Evolutionary conservation across 2,329 filamentous ascomycete genomes (phyloP).

Genomic region (Trichoderma aggressivum): DNA sequence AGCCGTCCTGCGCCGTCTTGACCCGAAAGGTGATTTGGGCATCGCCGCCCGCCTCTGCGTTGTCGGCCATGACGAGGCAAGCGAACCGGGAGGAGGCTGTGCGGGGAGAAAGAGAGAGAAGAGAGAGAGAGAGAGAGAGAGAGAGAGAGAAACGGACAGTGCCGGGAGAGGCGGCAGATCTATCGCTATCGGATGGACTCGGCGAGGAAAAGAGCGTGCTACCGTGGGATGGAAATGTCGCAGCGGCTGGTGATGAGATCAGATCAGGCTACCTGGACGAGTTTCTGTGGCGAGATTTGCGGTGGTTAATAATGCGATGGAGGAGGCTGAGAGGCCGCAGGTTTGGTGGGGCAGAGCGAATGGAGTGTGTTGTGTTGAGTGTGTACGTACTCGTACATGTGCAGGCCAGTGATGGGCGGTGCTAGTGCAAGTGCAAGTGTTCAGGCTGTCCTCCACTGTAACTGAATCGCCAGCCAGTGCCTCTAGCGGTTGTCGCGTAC

Average conservation of each 20-base stretch:
- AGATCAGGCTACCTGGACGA: background rate
- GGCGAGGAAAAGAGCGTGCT: background rate
- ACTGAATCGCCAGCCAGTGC: background rate
- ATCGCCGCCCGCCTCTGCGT: slow-evolving; percentile 58
- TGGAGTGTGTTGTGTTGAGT: background rate
- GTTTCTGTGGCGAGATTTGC: slow-evolving; percentile 7
- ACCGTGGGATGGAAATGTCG: background rate
- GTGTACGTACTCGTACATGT: background rate
- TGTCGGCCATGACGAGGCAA: slow-evolving; percentile 59
- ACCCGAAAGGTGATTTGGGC: slow-evolving; percentile 90
- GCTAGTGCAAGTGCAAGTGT: no score
- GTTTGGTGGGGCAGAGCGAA: slow-evolving; percentile 5
- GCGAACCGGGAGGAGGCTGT: background rate
- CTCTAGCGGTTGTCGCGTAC: background rate
- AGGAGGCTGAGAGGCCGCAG: background rate
- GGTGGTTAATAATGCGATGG: background rate
- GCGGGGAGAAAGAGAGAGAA: slow-evolving; percentile 1
- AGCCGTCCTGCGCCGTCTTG: slow-evolving; percentile 90
- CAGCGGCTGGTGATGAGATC: background rate
- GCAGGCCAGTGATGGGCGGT: background rate
- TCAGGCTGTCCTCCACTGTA: background rate
- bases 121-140: background rate
- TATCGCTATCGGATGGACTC: background rate
- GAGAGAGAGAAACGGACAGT: background rate
- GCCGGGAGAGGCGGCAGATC: background rate